phyloP scores from a whole-genome alignment of 805 yeast species.

The Kodamaea jinghongensis region DNA sequence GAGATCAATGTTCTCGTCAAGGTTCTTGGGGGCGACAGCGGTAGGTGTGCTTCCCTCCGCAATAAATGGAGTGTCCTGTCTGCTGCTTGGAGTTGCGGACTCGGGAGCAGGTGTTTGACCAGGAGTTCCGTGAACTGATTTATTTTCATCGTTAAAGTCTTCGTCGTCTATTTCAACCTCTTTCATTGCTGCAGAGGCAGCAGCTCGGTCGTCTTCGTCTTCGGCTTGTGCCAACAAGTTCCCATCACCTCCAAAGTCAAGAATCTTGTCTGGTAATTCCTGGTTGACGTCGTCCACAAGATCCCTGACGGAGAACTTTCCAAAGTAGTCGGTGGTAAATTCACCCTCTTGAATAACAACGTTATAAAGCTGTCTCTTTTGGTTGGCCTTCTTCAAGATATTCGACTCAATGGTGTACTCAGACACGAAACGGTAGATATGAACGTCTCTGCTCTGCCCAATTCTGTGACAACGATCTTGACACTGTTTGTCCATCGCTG shows the following conservation, averaged over 20 bases:
- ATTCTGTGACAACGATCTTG: slow-evolving; percentile 99
- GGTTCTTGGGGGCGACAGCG: slow-evolving; percentile 8
- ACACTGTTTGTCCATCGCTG: slow-evolving; percentile 99
- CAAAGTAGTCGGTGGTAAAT: slow-evolving; percentile 94
- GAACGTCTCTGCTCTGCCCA: slow-evolving; percentile 97
- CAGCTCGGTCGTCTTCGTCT: slow-evolving; percentile 86
- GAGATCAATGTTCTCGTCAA: slow-evolving; percentile 25
- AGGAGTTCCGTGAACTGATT: slow-evolving; percentile 22
- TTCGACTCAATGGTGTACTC: slow-evolving; percentile 96
- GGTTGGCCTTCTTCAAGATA: slow-evolving; percentile 90
- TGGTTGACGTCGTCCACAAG: slow-evolving; percentile 62
- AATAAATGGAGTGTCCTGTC: slow-evolving; percentile 8
- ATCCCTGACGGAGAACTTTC: slow-evolving; percentile 82
- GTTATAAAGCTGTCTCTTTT: slow-evolving; percentile 88
- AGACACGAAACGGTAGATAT: slow-evolving; percentile 91
- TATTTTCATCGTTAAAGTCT: slow-evolving; percentile 64
- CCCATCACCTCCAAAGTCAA: slow-evolving; percentile 32
- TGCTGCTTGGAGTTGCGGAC: slow-evolving; percentile 8
- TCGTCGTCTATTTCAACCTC: slow-evolving; percentile 83
- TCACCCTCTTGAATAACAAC: slow-evolving; percentile 98
- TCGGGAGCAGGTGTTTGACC: slow-evolving; percentile 28
- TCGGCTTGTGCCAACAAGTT: slow-evolving; percentile 84
- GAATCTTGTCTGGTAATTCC: slow-evolving; percentile 41
- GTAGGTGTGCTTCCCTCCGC: slow-evolving; percentile 1
- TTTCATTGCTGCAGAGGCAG: slow-evolving; percentile 84